Percentiles rank a stretch among this genome's conserved stretches.
phyloP scores from a whole-genome alignment of 768 basidiomycete genomes.

The Trametes elegans region DNA sequence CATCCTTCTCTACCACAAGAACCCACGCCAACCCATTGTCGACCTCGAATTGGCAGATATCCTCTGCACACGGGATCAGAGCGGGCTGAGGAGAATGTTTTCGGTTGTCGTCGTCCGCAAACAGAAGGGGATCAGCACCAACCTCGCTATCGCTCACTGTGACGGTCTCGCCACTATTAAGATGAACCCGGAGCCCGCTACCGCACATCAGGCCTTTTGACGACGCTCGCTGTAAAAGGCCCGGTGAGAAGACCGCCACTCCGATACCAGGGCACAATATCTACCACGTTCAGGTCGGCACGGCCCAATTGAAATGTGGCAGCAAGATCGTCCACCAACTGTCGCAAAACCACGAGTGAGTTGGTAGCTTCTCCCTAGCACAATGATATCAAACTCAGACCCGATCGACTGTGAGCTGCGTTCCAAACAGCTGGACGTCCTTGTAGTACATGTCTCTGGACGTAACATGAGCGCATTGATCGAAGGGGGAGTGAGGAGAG shows the following conservation, averaged over 20 bases:
- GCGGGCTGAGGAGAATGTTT: conserved; percentile 47
- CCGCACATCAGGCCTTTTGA: conserved; percentile 88
- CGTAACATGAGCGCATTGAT: conserved; percentile 28
- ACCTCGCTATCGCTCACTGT: conserved; percentile 56
- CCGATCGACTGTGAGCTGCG: conserved; percentile 75
- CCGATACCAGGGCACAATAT: conserved; percentile 23
- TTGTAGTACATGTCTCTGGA: conserved; percentile 92
- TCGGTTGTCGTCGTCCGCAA: neutral
- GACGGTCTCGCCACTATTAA: conserved; percentile 54
- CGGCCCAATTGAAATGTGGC: conserved; percentile 76
- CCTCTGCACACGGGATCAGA: conserved; percentile 75
- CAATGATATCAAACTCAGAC: conserved; percentile 35
- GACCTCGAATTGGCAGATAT: conserved; percentile 61
- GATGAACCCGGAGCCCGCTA: conserved; percentile 52
- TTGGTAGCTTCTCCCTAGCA: too few relatives aligned
- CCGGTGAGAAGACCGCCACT: neutral
- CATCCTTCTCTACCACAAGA: conserved; percentile 93
- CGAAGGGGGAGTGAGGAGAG: neutral
- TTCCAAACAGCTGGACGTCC: conserved; percentile 75
- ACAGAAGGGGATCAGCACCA: neutral
- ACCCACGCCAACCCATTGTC: conserved; percentile 67
- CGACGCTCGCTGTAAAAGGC: conserved; percentile 64
- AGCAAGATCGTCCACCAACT: conserved; percentile 90
- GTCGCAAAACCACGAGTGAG: conserved; percentile 2
- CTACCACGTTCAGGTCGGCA: conserved; percentile 77